Conservation (phyloP, 2,329 filamentous ascomycete genomes). For the Exophiala mesophila region DNA sequence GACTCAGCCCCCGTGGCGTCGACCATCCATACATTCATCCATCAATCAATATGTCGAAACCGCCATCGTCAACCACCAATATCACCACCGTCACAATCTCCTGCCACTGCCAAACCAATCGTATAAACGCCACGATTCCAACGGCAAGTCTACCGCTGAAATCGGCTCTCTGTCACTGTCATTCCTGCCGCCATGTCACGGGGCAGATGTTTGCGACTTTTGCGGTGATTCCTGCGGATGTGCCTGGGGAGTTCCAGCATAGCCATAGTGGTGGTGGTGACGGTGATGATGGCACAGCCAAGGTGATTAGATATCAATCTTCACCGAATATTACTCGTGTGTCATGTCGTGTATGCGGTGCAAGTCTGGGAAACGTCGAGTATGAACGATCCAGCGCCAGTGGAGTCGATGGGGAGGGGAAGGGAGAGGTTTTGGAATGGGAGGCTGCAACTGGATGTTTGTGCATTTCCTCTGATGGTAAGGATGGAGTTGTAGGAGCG, state of each 20-base stretch:
- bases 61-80: no score
- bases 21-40: no score
- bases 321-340: background rate
- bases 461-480: background rate
- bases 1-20: no score
- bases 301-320: background rate
- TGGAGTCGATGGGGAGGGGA: no score
- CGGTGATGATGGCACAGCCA: slow-evolving; percentile 12
- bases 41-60: no score
- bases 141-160: no score
- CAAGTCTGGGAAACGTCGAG: background rate
- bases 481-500: background rate
- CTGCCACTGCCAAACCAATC: no score
- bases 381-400: no score
- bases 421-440: background rate
- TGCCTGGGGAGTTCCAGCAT: slow-evolving; percentile 6
- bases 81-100: no score
- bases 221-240: slow-evolving; percentile 15
- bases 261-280: slow-evolving; percentile 8
- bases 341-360: background rate
- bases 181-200: slow-evolving; percentile 45
- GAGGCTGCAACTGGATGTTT: slow-evolving; percentile 1
- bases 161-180: slow-evolving; percentile 46
- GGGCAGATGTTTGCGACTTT: slow-evolving; percentile 40
- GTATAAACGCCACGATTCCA: no score